phyloP scores from a whole-genome alignment of 2,329 filamentous ascomycete genomes.

The Beauveria medogensis region DNA sequence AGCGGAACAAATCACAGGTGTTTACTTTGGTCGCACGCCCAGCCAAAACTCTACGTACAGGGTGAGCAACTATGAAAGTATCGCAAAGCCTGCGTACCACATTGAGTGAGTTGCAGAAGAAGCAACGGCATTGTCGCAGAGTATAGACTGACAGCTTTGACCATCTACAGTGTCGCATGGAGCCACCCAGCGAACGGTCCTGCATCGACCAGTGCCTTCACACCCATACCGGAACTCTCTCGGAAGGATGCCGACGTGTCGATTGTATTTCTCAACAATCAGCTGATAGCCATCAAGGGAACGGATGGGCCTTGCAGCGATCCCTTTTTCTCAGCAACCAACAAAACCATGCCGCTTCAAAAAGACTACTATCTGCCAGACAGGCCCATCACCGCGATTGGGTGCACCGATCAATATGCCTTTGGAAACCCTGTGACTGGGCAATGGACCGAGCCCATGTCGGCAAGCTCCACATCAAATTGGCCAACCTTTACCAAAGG shows the following conservation, averaged over 20 bases:
- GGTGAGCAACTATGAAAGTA: conserved; percentile 1
- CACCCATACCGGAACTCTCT: not conserved
- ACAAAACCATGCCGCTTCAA: not conserved
- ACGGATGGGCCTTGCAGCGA: conserved; percentile 6
- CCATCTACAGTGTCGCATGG: not conserved
- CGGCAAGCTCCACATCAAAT: not conserved
- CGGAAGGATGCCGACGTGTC: conserved; percentile 10
- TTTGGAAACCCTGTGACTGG: conserved; percentile 3
- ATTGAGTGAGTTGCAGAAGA: not conserved
- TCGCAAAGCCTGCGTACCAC: conserved; percentile 2
- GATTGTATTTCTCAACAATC: conserved; percentile 11
- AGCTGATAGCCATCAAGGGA: conserved; percentile 3
- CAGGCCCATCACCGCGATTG: conserved; percentile 6
- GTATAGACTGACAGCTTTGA: not conserved
- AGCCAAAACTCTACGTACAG: conserved; percentile 1
- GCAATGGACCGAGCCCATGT: not conserved
- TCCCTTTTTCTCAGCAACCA: conserved; percentile 10
- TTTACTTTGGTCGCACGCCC: not conserved
- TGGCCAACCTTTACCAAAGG: not conserved
- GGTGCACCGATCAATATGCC: conserved; percentile 11
- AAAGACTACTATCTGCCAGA: conserved; percentile 9
- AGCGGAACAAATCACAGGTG: not conserved
- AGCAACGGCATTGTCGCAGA: not conserved
- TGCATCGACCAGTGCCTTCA: not conserved
- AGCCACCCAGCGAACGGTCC: not conserved